A percentile compares a stretch with the other conserved stretches of the same genome.
phyloP scores from a whole-genome alignment of 768 basidiomycete genomes.

The Macrolepiota albuminosa region DNA sequence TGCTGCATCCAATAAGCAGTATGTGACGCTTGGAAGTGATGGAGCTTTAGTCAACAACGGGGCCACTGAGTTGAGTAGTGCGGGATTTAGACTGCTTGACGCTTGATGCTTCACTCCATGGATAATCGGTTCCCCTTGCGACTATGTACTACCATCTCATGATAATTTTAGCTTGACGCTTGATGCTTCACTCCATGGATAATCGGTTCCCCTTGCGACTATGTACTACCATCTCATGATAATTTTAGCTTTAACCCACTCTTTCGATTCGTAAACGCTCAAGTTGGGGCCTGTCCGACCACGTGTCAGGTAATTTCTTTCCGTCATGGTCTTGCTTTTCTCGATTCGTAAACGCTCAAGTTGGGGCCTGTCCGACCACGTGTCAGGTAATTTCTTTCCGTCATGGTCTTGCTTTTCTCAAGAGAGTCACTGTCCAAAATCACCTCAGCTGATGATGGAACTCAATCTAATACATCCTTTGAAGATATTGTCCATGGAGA shows the following conservation, averaged over 20 bases:
- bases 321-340: not conserved
- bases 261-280: not conserved
- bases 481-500: not conserved
- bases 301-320: not conserved
- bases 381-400: not conserved
- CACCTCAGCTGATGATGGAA: not conserved
- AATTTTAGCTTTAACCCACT: not conserved
- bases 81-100: constrained; percentile 19
- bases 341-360: not conserved
- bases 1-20: constrained; percentile 26
- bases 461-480: not conserved
- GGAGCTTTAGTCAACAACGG: constrained; percentile 26
- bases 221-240: not conserved
- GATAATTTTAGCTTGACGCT: not conserved
- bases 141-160: not conserved
- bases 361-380: not conserved
- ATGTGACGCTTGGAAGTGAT: constrained; percentile 20
- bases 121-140: no score
- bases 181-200: not conserved
- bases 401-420: not conserved
- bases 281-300: not conserved
- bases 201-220: no score
- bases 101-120: not conserved
- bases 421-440: not conserved
- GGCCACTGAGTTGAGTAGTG: constrained; percentile 17